phyloP scores from a whole-genome alignment of 164 flowering plant genomes.

The Cinnamomum micranthum region DNA sequence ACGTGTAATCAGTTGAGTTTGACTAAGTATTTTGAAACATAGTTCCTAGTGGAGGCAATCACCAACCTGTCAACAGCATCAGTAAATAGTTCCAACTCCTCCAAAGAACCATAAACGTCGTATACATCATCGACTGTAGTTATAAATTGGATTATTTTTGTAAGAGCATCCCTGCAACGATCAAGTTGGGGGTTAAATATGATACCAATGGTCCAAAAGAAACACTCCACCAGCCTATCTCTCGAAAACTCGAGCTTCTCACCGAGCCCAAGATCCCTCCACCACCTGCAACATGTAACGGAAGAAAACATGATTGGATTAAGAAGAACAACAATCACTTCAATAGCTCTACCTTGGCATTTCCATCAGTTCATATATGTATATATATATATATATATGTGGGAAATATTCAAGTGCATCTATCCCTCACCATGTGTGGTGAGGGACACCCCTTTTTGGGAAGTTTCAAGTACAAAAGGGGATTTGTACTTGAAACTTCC shows the following conservation, averaged over 20 bases:
- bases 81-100: constrained; percentile 41
- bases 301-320: no score
- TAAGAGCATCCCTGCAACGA: constrained; percentile 23
- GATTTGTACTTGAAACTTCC: no score
- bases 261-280: not conserved
- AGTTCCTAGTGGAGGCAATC: not conserved
- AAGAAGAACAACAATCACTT: no score
- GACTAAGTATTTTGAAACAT: no score
- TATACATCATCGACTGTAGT: constrained; percentile 39
- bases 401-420: no score
- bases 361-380: no score
- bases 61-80: constrained; percentile 28
- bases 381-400: no score
- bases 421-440: no score
- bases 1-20: no score
- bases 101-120: constrained; percentile 35
- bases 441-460: no score
- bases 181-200: constrained; percentile 20
- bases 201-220: constrained; percentile 36
- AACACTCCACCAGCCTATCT: constrained; percentile 42
- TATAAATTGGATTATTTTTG: constrained; percentile 31
- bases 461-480: no score
- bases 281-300: not conserved
- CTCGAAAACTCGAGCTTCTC: constrained; percentile 10
- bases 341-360: no score